phyloP scores from a whole-genome alignment of 108 stramenopile genomes.

The Stephanodiscus triporus region DNA sequence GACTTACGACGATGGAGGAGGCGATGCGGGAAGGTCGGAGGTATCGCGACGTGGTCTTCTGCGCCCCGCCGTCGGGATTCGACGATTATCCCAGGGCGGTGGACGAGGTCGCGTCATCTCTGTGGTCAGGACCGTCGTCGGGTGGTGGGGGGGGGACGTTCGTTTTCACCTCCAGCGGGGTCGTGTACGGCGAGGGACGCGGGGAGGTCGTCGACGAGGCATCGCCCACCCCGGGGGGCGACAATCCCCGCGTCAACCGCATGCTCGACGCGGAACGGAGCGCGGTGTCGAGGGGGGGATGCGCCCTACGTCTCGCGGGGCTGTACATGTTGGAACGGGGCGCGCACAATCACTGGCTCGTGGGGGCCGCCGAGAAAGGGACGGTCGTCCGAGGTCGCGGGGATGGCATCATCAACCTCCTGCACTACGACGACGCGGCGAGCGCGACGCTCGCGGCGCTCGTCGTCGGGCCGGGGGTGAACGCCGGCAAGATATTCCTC shows the following conservation, averaged over 20 bases:
- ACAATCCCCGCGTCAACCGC: conserved; percentile 61
- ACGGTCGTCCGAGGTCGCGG: conserved; percentile 53
- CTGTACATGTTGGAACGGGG: conserved; percentile 82
- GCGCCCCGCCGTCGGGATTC: conserved; percentile 90
- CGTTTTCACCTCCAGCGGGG: conserved; percentile 86
- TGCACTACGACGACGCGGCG: conserved; percentile 93
- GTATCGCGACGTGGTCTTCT: conserved; percentile 85
- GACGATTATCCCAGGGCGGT: conserved; percentile 81
- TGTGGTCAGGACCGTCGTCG: conserved; percentile 50
- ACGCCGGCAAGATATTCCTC: conserved; percentile 62
- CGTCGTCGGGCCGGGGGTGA: conserved; percentile 42
- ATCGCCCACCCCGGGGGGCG: conserved; percentile 51
- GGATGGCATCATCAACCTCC: conserved; percentile 84
- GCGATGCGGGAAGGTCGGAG: neutral
- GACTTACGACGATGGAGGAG: conserved; percentile 59
- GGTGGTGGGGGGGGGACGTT: conserved; percentile 62
- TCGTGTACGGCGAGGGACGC: conserved; percentile 66
- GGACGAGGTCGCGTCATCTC: conserved; percentile 43
- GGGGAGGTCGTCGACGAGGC: conserved; percentile 67
- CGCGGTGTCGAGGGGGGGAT: conserved; percentile 57
- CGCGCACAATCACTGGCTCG: conserved; percentile 89
- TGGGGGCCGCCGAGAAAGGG: conserved; percentile 36
- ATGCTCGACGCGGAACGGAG: conserved; percentile 74
- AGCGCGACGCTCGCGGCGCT: conserved; percentile 70
- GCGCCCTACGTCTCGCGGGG: conserved; percentile 75